Evolutionary conservation across 306 rosid species (phyloP).

Genomic region (Cucumis hystrix): DNA sequence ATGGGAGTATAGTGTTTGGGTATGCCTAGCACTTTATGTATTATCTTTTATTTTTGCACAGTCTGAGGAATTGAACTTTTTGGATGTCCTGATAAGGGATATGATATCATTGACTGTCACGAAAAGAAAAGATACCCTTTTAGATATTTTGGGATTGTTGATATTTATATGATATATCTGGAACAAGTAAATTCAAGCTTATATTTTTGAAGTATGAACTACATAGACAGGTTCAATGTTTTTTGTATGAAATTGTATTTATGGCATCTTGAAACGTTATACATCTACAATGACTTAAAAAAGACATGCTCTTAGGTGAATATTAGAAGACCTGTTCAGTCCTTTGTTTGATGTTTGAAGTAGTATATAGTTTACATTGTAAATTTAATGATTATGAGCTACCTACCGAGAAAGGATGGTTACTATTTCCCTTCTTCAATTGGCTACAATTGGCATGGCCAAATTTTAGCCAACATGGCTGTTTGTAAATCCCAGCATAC

Average conservation of each 20-base stretch:
- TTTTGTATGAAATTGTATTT: background rate
- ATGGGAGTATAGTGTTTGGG: constrained; percentile 60
- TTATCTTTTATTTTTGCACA: background rate
- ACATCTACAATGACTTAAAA: background rate
- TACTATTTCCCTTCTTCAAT: background rate
- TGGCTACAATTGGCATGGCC: background rate
- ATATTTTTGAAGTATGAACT: background rate
- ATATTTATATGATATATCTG: background rate
- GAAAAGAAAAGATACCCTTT: background rate
- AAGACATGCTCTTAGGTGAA: background rate
- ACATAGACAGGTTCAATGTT: background rate
- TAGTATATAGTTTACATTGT: background rate
- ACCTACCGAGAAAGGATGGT: background rate
- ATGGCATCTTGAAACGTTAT: background rate
- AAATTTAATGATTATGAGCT: background rate
- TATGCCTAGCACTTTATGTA: constrained; percentile 25
- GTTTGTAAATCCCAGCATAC: background rate
- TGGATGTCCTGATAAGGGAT: background rate
- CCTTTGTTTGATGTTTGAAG: background rate
- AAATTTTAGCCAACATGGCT: background rate
- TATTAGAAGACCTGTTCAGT: background rate
- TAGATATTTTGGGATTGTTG: background rate
- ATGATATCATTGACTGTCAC: background rate
- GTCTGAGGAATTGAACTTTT: background rate
- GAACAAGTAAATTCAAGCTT: background rate